Evolutionary conservation across 2,329 filamentous ascomycete species (phyloP), one percentile per base, ranked within the genome.

Genomic region (Claviceps sp.): DNA sequence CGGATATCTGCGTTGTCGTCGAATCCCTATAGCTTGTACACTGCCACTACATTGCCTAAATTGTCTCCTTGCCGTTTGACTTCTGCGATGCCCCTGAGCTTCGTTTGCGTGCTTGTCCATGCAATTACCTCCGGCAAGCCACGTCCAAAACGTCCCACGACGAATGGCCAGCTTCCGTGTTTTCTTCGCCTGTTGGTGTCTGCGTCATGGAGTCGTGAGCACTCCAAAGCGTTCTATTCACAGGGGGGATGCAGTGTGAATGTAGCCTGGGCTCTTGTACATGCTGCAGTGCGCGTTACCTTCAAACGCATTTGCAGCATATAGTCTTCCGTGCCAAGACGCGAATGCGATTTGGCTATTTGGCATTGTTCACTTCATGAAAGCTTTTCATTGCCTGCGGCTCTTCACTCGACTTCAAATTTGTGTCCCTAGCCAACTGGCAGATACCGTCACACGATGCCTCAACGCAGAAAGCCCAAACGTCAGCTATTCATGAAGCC

Each of bases 401-500:
- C n/a, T 26, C 13, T 30, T 38, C 8, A 22, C 47, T 50, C 22
- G 30, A 17, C 7, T 11, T 43, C 14, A 3, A 13, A n/a, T 11
- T 16, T 45, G 5, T 38, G 11, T 24, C 14, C 16, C 13, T 17
- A 19, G 40, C 24, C 26, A 11, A 5, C 41, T 38, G 22, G 10
- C 43, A 37, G 40, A n/a, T 16, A 51, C 3, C 5, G 17, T 19
- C 6, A 39, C 13, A 39, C 5, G 24, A 22, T 39, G 34, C 48
- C 13, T 38, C 37, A 13, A 14, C 45, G n/a, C 8, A 49, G 50
- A 47, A 22, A 49, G 50, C 48, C 10, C 14, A 44, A 44, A 43
- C 10, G 10, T 34, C 42, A 50, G 60, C 63, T 68, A 19, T 19
- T 19, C 17, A 19, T 19, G 17, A 22, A 49, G 50, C 48, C 10